Conservation (phyloP, 495 filamentous ascomycete species). For the Sordaria brevicollis region DNA sequence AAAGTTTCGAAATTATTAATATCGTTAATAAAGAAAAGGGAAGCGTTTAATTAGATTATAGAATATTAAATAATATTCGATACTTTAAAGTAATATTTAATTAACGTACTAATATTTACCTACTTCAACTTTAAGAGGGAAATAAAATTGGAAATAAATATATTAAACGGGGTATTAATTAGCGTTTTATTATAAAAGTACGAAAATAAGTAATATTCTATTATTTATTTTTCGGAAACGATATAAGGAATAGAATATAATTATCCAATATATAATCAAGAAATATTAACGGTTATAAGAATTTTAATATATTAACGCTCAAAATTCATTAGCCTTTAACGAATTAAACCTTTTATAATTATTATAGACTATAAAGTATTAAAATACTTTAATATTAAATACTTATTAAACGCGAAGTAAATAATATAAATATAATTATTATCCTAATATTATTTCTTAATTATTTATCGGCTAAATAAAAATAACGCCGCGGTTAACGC, state of each 20-base stretch:
- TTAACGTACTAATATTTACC: neutral
- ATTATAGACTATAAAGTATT: too few relatives aligned
- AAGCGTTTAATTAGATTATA: too few relatives aligned
- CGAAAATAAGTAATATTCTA: too few relatives aligned
- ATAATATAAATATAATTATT: neutral
- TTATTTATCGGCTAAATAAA: neutral
- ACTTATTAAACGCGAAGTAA: neutral
- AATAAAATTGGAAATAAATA: neutral
- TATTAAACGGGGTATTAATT: neutral
- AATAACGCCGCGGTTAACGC: neutral
- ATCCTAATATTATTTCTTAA: neutral
- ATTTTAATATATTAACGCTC: too few relatives aligned
- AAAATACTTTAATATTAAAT: too few relatives aligned
- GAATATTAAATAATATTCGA: neutral
- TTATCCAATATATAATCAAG: too few relatives aligned
- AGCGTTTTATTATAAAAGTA: neutral
- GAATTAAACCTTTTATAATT: too few relatives aligned
- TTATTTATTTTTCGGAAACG: slow-evolving; percentile 1
- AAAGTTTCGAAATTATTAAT: too few relatives aligned
- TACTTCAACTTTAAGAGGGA: neutral
- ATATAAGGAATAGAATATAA: neutral
- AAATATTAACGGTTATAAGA: neutral
- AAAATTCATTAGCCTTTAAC: too few relatives aligned
- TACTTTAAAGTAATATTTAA: neutral
- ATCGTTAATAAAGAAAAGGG: too few relatives aligned